phyloP scores from a whole-genome alignment of 176 grass and related monocot genomes.

The Hsuehochloa calcarea region DNA sequence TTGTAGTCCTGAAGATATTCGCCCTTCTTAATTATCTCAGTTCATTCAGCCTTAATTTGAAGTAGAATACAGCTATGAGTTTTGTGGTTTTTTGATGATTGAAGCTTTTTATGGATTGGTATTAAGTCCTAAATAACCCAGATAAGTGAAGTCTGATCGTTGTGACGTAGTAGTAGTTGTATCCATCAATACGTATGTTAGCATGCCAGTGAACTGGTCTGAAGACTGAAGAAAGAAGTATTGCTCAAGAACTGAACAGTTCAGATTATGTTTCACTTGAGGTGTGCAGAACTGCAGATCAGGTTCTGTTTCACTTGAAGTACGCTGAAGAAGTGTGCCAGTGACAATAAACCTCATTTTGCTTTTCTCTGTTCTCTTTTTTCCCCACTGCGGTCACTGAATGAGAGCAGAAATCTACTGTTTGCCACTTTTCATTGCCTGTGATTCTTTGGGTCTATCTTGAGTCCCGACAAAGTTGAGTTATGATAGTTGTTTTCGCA shows the following conservation, averaged over 20 bases:
- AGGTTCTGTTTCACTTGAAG: slow-evolving; percentile 17
- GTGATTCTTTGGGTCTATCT: not conserved
- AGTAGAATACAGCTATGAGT: not conserved
- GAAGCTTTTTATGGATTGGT: not conserved
- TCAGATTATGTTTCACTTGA: slow-evolving; percentile 1
- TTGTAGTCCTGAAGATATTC: not conserved
- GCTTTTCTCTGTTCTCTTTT: not conserved
- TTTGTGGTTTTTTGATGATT: not conserved
- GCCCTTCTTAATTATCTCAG: not conserved
- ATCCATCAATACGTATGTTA: not conserved
- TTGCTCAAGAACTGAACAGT: not conserved
- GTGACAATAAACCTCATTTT: not conserved
- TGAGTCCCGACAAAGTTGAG: not conserved
- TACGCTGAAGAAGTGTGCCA: not conserved
- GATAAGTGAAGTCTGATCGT: not conserved
- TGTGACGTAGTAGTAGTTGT: not conserved
- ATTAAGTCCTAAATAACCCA: not conserved
- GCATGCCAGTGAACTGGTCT: slow-evolving; percentile 14
- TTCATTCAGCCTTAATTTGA: slow-evolving; percentile 17
- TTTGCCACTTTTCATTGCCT: slow-evolving; percentile 11
- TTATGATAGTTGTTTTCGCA: not conserved
- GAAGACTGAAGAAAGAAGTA: slow-evolving; percentile 8
- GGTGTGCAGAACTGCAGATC: not conserved
- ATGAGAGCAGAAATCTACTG: not conserved
- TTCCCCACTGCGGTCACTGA: not conserved